Base-by-base conservation (phyloP, 2,329 filamentous ascomycete genomes). In the Cercospora citrullina region DNA sequence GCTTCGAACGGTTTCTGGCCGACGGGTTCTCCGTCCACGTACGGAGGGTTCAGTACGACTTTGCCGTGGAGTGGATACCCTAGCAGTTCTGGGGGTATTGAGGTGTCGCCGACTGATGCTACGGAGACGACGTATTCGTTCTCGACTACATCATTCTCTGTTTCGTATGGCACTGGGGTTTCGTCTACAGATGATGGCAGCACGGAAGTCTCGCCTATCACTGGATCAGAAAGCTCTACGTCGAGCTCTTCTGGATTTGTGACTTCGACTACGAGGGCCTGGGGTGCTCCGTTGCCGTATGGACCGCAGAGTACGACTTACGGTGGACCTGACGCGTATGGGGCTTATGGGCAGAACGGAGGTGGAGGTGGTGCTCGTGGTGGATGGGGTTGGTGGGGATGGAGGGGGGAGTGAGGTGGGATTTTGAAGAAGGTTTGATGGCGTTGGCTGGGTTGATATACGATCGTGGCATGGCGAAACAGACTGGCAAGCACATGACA, bases 141-240 rank as follows among this genome's bases (percentile, higher is more conserved):
- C 12, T 16, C 48, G 5, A 16, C 12, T 26, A 16, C 48, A 3
- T 53, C 23, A 3, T 16, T 53, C 45, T 53, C 48, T 53, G 12
- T 16, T n/a, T 16, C 48, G 10, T 53, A 28, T 23, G 48, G 48
- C 12, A 53, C 48, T 28, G 48, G 48, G 3, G n/a, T n/a, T 12
- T 28, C 28, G 12, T 21, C 61, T 28, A 28, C 48, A 5, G 55
- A 59, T 61, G 36, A 33, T 1, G n/a, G 57, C 33, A 55, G 45
- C 53, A 68, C 63, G 9, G 66, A 68, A 51, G 66, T 39, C 60
- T 63, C 48, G 12, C 67, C 63, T 1, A 61, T 68, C 5, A 64
- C 63, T 12, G 26, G 23, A 2, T 62, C 67, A 2, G 58, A 26
- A 18, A 63, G 59, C 39, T 30, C 45, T 57, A 26, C 48, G 23